These are phyloP conservation scores for Chaetomium globosum DNA, from an alignment of 2,329 filamentous ascomycete genomes.

Conservation along the genomic window DNA sequence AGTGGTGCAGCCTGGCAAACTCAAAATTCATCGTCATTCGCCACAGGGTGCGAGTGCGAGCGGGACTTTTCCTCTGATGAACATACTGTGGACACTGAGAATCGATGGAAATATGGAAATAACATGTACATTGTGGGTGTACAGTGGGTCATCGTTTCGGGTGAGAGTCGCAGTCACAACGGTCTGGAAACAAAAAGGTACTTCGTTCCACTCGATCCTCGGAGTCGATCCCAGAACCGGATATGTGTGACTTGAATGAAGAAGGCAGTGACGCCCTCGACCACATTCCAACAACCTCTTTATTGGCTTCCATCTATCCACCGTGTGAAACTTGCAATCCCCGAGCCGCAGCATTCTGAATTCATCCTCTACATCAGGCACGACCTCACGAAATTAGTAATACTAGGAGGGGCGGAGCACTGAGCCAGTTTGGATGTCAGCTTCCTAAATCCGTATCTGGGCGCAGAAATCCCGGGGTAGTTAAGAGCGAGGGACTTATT, in stretches of 20 bases:
- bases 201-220: background rate
- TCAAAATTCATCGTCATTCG: conserved; percentile 3
- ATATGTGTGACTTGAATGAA: background rate
- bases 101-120: background rate
- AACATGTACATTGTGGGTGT: background rate
- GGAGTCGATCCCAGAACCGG: background rate
- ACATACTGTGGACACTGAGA: background rate
- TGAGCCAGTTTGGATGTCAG: background rate
- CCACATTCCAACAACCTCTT: background rate
- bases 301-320: background rate
- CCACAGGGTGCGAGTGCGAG: background rate
- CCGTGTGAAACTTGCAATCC: background rate
- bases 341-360: background rate
- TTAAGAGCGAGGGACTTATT: background rate
- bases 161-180: background rate
- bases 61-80: background rate
- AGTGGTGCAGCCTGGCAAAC: too few species aligned
- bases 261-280: background rate
- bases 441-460: background rate
- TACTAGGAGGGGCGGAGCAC: background rate
- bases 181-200: background rate
- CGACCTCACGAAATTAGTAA: background rate
- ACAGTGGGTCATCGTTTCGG: background rate
- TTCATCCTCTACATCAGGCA: background rate
- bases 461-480: background rate